phyloP scores from a whole-genome alignment of 805 yeast genomes.

The Candida odintsovae region DNA sequence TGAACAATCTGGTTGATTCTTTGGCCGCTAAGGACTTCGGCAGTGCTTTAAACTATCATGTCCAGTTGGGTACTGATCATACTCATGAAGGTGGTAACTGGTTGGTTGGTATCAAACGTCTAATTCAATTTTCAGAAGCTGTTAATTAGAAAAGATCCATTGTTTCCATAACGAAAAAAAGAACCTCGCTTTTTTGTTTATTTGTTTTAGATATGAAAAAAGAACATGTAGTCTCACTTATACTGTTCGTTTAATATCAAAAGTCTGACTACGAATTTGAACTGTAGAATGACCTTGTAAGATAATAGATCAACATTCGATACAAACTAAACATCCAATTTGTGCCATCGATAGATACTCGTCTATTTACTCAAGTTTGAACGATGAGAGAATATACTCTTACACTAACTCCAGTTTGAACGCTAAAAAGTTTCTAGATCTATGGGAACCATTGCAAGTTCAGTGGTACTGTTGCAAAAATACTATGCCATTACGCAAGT shows the following conservation, averaged over 20 bases:
- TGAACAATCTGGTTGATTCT: conserved; percentile 45
- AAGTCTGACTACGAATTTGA: too few relatives aligned
- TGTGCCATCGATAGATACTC: too few relatives aligned
- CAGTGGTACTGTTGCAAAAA: too few relatives aligned
- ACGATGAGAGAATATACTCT: too few relatives aligned
- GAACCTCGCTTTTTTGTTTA: too few relatives aligned
- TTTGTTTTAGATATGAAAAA: neutral
- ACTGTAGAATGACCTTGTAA: too few relatives aligned
- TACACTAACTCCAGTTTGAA: too few relatives aligned
- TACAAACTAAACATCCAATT: too few relatives aligned
- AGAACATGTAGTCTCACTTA: too few relatives aligned
- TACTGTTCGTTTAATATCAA: neutral
- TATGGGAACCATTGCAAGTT: too few relatives aligned
- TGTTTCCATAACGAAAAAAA: neutral
- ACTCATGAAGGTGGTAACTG: conserved; percentile 81
- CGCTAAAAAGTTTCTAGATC: too few relatives aligned
- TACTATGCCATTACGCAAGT: neutral
- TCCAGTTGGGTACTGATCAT: conserved; percentile 56
- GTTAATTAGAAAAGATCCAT: conserved; percentile 1
- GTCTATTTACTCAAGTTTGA: neutral
- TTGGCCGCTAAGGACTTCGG: conserved; percentile 50
- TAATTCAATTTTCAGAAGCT: conserved; percentile 64
- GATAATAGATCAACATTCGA: too few relatives aligned
- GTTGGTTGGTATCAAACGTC: conserved; percentile 87
- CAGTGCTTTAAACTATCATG: conserved; percentile 50